Evolutionary conservation across 2,329 filamentous ascomycete species (phyloP).

Genomic region (Phaeosphaeria sp.): DNA sequence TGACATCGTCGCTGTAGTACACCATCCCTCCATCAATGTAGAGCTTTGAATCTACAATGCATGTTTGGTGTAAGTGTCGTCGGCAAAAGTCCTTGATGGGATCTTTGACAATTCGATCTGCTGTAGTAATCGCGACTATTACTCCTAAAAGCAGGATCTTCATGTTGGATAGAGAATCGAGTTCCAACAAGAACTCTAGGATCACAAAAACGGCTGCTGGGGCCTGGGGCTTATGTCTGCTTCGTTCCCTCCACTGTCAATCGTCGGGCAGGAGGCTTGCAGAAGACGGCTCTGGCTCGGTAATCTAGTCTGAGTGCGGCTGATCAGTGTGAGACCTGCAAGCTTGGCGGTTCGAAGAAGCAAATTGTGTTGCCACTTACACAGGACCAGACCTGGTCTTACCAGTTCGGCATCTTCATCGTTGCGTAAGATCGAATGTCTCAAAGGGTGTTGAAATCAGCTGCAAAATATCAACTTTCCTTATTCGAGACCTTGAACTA

Average conservation of each 20-base stretch:
- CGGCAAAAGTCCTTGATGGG: conserved; percentile 26
- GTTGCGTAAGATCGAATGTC: too few species aligned
- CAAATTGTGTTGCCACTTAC: not conserved
- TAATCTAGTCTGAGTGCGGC: not conserved
- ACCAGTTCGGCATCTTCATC: not conserved
- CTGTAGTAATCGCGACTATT: not conserved
- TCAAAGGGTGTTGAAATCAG: too few species aligned
- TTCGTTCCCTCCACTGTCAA: not conserved
- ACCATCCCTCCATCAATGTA: conserved; percentile 66
- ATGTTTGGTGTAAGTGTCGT: conserved; percentile 60
- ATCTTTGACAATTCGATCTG: conserved; percentile 5
- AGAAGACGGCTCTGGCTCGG: not conserved
- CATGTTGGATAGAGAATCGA: not conserved
- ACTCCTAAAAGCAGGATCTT: not conserved
- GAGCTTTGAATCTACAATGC: conserved; percentile 62
- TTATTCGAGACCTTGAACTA: too few species aligned
- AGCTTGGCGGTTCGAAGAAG: not conserved
- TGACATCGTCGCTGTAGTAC: conserved; percentile 55
- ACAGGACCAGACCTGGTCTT: not conserved
- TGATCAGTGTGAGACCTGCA: not conserved
- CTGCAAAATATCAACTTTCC: too few species aligned
- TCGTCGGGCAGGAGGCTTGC: not conserved
- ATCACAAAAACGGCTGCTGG: not conserved
- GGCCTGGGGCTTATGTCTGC: not conserved
- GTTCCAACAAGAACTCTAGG: not conserved